Conservation (phyloP, 306 rosid genomes). For the Malus orientalis region DNA sequence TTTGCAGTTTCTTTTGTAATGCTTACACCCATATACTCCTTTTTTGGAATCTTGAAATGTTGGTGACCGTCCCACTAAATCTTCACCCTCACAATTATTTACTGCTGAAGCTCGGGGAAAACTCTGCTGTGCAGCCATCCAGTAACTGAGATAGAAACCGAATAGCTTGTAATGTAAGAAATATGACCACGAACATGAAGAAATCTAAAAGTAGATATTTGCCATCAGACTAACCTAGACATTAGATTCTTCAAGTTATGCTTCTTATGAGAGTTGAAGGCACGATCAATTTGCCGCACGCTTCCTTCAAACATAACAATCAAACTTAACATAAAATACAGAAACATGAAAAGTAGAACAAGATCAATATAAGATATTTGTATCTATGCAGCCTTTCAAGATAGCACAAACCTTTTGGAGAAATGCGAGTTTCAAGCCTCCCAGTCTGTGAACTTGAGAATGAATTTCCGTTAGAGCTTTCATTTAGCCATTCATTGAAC, state of each 20-base stretch:
- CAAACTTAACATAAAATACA: slow-evolving; percentile 15
- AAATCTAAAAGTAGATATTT: not conserved
- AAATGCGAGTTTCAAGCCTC: slow-evolving; percentile 31
- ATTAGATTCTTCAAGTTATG: slow-evolving; percentile 66
- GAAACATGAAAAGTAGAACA: not conserved
- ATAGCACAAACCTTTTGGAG: slow-evolving; percentile 41
- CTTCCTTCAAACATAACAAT: slow-evolving; percentile 52
- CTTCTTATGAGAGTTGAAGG: slow-evolving; percentile 67
- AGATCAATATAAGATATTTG: not conserved
- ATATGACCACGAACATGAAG: not conserved
- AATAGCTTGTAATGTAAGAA: slow-evolving; percentile 10
- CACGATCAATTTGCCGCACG: slow-evolving; percentile 50
- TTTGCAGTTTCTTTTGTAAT: slow-evolving; percentile 92
- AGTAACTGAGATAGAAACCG: slow-evolving; percentile 48
- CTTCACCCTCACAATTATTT: slow-evolving; percentile 38
- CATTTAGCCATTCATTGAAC: slow-evolving; percentile 83
- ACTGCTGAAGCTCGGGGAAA: slow-evolving; percentile 36
- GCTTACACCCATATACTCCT: slow-evolving; percentile 74
- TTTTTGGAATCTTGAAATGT: slow-evolving; percentile 59
- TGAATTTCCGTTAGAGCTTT: slow-evolving; percentile 65
- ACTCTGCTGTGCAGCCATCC: slow-evolving; percentile 81
- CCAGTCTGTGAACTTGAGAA: slow-evolving; percentile 32
- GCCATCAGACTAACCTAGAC: slow-evolving; percentile 55
- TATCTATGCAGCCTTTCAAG: not conserved
- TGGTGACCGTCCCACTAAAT: slow-evolving; percentile 43